Evolutionary conservation across 2,329 filamentous ascomycete genomes (phyloP).

Genomic region (Colletotrichum somersetense): DNA sequence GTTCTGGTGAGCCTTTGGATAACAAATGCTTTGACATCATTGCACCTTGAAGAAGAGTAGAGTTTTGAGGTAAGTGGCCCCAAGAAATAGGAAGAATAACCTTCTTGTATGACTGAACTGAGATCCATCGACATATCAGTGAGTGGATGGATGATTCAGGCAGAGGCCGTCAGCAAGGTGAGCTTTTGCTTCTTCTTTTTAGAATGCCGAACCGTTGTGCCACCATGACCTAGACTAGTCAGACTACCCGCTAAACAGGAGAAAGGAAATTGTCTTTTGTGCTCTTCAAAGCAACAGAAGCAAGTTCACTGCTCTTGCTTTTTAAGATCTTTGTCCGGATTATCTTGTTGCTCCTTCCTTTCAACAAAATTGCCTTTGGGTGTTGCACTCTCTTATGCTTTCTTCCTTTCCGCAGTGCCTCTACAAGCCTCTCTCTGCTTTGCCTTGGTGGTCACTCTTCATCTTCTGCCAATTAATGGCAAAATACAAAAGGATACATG

Average conservation of each 20-base stretch:
- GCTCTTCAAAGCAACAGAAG: background rate
- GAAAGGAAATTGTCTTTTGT: no score
- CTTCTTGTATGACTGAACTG: background rate
- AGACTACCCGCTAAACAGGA: rapidly evolving
- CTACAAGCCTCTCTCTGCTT: background rate
- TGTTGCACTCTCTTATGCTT: background rate
- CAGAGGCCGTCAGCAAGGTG: no score
- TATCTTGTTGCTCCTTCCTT: background rate
- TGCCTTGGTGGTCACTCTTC: background rate
- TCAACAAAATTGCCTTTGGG: background rate
- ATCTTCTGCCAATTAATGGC: background rate
- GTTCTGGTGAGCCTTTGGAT: background rate
- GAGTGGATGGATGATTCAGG: background rate
- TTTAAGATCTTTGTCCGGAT: background rate
- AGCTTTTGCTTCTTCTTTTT: background rate
- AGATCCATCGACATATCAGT: background rate
- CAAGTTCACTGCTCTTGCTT: no score
- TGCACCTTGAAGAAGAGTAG: background rate
- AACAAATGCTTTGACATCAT: background rate
- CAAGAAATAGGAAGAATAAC: background rate
- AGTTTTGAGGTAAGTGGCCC: background rate
- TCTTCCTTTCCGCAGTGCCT: background rate
- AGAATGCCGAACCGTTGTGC: background rate
- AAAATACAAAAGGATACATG: background rate
- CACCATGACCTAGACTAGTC: no score